Conservation (phyloP, 129 eudicot genomes). For the Silybum marianum region DNA sequence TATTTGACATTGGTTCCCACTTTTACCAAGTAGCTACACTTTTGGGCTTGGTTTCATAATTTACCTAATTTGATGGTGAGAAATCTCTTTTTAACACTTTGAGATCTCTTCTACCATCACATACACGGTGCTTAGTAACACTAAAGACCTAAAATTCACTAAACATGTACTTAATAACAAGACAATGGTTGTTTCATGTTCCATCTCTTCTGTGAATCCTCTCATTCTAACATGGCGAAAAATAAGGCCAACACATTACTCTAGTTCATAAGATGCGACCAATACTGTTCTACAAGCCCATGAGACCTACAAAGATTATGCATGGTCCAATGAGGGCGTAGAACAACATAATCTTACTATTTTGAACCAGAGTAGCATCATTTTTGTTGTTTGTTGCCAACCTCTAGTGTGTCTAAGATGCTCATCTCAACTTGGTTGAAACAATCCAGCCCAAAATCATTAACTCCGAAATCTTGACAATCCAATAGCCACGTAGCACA, state of each 20-base stretch:
- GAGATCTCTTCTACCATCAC: slow-evolving; percentile 40
- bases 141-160: slow-evolving; percentile 21
- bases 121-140: slow-evolving; percentile 16
- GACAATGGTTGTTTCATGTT: neutral
- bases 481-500: slow-evolving; percentile 71
- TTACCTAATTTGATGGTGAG: slow-evolving; percentile 40
- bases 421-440: slow-evolving; percentile 57
- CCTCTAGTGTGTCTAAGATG: slow-evolving; percentile 45
- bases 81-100: slow-evolving; percentile 27
- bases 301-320: neutral
- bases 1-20: slow-evolving; percentile 25
- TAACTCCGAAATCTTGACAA: slow-evolving; percentile 86
- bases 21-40: slow-evolving; percentile 11
- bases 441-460: slow-evolving; percentile 78
- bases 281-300: slow-evolving; percentile 22
- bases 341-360: slow-evolving; percentile 9
- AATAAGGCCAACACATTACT: neutral
- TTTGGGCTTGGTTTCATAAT: slow-evolving; percentile 16
- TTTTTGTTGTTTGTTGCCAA: slow-evolving; percentile 36
- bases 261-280: neutral
- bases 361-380: slow-evolving; percentile 22
- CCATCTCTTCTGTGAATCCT: neutral
- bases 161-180: slow-evolving; percentile 38
- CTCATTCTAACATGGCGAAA: neutral
- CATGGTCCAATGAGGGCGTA: slow-evolving; percentile 5